Base-by-base conservation (phyloP, 352 stramenopile species). In the Globisporangium iwayamae region DNA sequence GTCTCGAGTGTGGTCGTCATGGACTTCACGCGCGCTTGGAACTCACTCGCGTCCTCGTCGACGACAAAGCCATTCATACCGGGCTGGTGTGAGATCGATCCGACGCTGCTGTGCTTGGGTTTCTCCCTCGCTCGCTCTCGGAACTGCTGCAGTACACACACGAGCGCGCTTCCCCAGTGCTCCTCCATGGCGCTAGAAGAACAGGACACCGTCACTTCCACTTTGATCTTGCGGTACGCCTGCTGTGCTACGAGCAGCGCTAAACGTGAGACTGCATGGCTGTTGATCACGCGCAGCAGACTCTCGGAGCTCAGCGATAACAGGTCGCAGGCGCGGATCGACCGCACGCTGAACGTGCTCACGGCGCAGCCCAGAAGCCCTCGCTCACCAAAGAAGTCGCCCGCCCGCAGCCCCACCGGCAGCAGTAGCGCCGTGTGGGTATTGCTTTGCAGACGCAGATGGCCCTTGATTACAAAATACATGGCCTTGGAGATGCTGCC, bases 391-490 rank as follows among this genome's bases (percentile, higher is more conserved):
- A 91, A 91, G 66, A 61, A 87, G 57, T 88, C 76, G 0, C 82
- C 80, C 20, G 56, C 11, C 43, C 52, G 52, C 4, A 58, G 38
- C 1, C 57, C 57, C 8, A 63, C 32, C 1, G 60, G 51, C 10
- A 63, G 38, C 6, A 38, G 7, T n/a, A 54, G 56, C 56, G 36
- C 34, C 43, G 55, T 50, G 64, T 52, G 60, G 50, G 34, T 14
- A 36, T 41, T 63, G 58, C 58, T 63, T 34, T 63, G 46, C 0
- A 66, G 25, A 30, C 45, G 7, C 50, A 91, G 60, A 28, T 78
- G 38, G 1, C 82, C 82, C 50, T 81, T 78, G 9, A 85, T 70
- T 18, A 91, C 78, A 55, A 91, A 90, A 66, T 85, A 90, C 80
- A 90, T 89, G n/a, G 81, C 73, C 16, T 78, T 83, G 2, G 75